Evolutionary conservation across 169 alveolate genomes (phyloP), one percentile per base, ranked within the genome.

Genomic region (Eimeria necatrix): DNA sequence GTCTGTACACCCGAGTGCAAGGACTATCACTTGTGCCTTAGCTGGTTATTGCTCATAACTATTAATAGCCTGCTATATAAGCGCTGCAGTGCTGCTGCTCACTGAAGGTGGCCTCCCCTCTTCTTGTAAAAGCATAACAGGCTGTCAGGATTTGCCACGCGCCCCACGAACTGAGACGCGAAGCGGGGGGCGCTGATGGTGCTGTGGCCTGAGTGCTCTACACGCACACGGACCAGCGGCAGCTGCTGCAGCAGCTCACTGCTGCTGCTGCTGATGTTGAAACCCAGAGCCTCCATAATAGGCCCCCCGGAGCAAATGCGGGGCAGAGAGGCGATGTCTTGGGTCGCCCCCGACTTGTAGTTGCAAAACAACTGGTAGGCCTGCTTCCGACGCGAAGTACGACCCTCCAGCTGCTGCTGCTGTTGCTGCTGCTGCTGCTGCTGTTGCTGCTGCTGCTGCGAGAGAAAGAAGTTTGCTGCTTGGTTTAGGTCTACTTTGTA

Each of bases 81-180:
- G 41, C 41, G 41, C 41, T 2, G 68, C 68, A 18, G 12, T 56
- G 12, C 12, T 56, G 78, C 46, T 24, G 78, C 78, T 18, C n/a
- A 16, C 53, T 18, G 61, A 10, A 10, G 76, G 5, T 48, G 49
- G 93, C 53, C 10, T 5, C 10, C 9, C 16, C 89, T 71, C 22
- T 41, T 93, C 86, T 80, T 83, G 93, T 78, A 78, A 41, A 93
- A 93, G 53, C 48, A 93, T 0, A 93, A 64, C 3, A 93, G 26
- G 74, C 84, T 93, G 26, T 46, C 91, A 3, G 95, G 95, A 41
- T 93, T 93, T 14, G 95, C 95, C 7, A 93, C 95, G 3, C 84
- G 18, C 26, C 95, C 93, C 26, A 84, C 78, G 48, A 93, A 93
- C 86, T 93, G 95, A 10, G 84, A 71, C 14, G 93, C 95, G 48